Base-by-base conservation (phyloP, 306 rosid genomes). In the Dalbergia oliveri region DNA sequence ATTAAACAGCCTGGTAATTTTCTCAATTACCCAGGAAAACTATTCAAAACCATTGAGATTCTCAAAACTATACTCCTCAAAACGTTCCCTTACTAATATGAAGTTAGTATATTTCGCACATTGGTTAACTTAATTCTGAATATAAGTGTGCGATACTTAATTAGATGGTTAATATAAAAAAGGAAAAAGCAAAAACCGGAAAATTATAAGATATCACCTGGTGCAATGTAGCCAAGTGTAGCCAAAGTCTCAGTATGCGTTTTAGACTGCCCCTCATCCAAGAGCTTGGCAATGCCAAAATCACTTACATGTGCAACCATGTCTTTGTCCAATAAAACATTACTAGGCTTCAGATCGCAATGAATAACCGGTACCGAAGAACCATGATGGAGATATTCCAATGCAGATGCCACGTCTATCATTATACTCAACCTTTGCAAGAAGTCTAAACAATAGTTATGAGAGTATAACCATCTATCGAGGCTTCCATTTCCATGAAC, bases 361-460 rank as follows among this genome's bases (percentile, higher is more conserved):
- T 82, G 78, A 77, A 76, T 82, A 16, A 69, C 77, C 14, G 56
- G 54, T n/a, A 47, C 35, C 51, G 23, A 62, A 82, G 70, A 69
- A 69, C 82, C 82, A 33, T 70, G 57, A 54, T 82, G 86, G 8
- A 82, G 79, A 54, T 82, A 76, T 53, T 76, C 78, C 50, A 82
- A 47, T 31, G 86, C 78, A 69, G 58, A 51, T 51, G 58, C 58
- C 18, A 51, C 57, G 9, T 51, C 58, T n/a, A 51, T 0, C 19
- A 82, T 76, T 76, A 82, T 76, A 18, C 64, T 62, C 51, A 82
- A 35, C 54, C 82, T 76, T 63, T 82, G 79, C 60, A 69, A 50
- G 78, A 82, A 39, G 64, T 71, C 62, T 31, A 82, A 63, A 18
- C 51, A 69, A 18, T 16, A 45, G 16, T 63, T 33, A 5, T 77